phyloP scores from a whole-genome alignment of 192 early-diverging fungal genomes.

The Anaeromyces robustus region DNA sequence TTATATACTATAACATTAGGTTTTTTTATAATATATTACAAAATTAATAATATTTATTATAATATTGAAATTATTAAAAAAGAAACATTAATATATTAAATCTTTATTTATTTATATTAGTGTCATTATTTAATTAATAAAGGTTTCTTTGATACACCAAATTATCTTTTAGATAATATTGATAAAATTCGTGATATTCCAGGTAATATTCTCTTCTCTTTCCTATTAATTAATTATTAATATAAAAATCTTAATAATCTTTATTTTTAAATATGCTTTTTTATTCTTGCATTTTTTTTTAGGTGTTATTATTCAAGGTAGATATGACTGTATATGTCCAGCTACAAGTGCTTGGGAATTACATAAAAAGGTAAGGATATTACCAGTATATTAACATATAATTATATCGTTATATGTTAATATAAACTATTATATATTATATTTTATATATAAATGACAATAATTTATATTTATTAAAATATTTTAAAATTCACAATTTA shows the following conservation, averaged over 20 bases:
- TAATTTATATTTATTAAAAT: no score
- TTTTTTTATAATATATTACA: no score
- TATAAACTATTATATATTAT: background rate
- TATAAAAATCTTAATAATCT: background rate
- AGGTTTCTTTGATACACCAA: conserved; percentile 47
- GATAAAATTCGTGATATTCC: conserved; percentile 51
- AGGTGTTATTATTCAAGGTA: conserved; percentile 10
- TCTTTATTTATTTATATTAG: background rate
- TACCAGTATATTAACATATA: no score
- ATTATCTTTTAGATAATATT: conserved; percentile 42
- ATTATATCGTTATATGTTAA: conserved; percentile 1
- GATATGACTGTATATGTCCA: conserved; percentile 40
- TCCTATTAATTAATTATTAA: no score
- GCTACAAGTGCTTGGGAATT: conserved; percentile 24
- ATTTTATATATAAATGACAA: background rate
- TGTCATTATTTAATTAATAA: conserved; percentile 49
- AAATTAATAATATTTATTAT: no score
- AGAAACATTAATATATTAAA: no score
- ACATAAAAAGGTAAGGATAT: conserved; percentile 12
- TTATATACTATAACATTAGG: no score
- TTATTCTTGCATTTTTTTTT: background rate
- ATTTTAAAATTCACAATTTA: no score
- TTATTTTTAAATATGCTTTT: no score
- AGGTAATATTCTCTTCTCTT: background rate
- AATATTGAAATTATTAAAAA: no score